Base-by-base conservation (phyloP, 177 flowering plant genomes). In the Vitis hybrid region DNA sequence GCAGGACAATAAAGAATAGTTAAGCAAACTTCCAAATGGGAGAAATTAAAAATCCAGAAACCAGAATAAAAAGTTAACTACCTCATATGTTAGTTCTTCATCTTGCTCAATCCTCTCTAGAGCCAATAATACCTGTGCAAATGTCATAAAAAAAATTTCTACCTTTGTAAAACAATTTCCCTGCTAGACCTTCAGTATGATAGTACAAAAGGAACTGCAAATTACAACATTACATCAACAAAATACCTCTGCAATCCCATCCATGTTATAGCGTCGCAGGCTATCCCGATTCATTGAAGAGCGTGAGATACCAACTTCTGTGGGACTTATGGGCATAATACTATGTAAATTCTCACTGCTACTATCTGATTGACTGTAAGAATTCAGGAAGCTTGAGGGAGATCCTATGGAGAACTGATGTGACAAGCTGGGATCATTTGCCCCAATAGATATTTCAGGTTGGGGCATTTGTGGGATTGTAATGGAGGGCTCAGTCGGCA, bases 201-300 rank as follows among this genome's bases (percentile, higher is more conserved):
- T 12, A 13, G 16, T 12, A 54, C 14, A 31, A 11, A 58, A 18
- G 1, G 18, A 31, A 55, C 12, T 16, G 14, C 19, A 52, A 10
- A 22, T 34, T 18, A 56, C 29, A 16, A 19, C n/a, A 55, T 22
- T 8, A 51, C 2, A 6, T 14, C 59, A 50, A 71, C 13, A 45
- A 29, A 39, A 61, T 82, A 95, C 99, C 94, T 95, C 98, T n/a
- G 96, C 97, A 76, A 91, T 82, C 16, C 92, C 97, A 73, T 84
- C 88, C 74, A 87, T 80, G 79, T 87, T 85, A 75, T 83, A 82
- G 22, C 77, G 86, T 22, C 72, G 77, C 20, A 82, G 74, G 51
- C 76, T 77, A 72, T 90, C 87, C 51, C 74, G 82, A 67, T 82
- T 85, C 39, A 74, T 50, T 16, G 81, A 66, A 68, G 82, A 63